These are phyloP conservation scores for Achlya hypogyna DNA, from an alignment of 352 stramenopile genomes.

Conservation along the genomic window DNA sequence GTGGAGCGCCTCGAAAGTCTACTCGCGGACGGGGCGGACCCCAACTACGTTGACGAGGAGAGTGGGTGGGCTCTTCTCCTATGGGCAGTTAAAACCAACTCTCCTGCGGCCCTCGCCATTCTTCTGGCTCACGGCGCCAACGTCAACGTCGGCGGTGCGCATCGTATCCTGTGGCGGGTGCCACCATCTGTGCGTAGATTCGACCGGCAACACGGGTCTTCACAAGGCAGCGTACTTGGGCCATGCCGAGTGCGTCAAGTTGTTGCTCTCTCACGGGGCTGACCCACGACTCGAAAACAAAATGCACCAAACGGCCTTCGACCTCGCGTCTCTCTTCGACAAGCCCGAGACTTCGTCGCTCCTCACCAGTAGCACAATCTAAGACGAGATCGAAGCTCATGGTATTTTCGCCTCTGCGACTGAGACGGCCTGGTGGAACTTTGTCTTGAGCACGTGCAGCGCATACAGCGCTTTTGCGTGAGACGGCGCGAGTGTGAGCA, in stretches of 20 bases:
- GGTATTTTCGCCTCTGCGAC: no score
- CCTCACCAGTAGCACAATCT: conserved; percentile 13
- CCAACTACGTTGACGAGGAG: conserved; percentile 36
- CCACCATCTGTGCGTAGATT: conserved; percentile 10
- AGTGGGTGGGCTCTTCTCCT: conserved; percentile 34
- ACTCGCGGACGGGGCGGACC: conserved; percentile 25
- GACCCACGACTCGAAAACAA: conserved; percentile 20
- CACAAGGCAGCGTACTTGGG: conserved; percentile 42
- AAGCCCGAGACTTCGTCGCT: conserved; percentile 28
- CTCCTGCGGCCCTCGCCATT: conserved; percentile 24
- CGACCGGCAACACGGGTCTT: conserved; percentile 32
- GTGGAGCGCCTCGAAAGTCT: conserved; percentile 19
- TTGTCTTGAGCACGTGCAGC: conserved; percentile 7
- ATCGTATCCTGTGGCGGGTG: not conserved
- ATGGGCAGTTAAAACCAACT: conserved; percentile 34
- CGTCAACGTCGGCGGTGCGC: conserved; percentile 24
- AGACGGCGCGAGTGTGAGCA: conserved; percentile 2
- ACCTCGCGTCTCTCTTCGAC: conserved; percentile 38
- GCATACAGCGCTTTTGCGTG: conserved; percentile 15
- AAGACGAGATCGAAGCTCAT: not conserved
- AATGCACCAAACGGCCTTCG: conserved; percentile 29
- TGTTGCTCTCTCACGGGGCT: conserved; percentile 30
- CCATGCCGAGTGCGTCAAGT: conserved; percentile 25
- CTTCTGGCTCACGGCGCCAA: conserved; percentile 31
- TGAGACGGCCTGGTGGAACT: not conserved